phyloP scores from a whole-genome alignment of 2,329 filamentous ascomycete genomes.

The Nannizziopsis arthrosporioides region DNA sequence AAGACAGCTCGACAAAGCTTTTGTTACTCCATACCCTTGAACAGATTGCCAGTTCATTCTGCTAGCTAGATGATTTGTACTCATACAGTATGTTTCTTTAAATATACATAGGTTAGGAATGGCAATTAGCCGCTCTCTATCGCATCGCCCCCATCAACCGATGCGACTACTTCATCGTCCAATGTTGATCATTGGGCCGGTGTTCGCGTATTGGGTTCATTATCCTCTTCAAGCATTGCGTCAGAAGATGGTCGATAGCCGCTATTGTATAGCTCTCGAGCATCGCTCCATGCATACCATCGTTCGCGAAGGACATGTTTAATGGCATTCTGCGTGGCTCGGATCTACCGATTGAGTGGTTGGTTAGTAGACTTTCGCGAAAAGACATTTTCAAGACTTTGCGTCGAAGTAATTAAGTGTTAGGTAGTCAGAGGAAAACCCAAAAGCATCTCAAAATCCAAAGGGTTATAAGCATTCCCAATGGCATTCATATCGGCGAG shows the following conservation, averaged over 20 bases:
- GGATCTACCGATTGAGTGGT: constrained; percentile 45
- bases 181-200: too few relatives aligned
- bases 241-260: constrained; percentile 29
- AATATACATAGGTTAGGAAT: neutral
- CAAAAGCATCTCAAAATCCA: constrained; percentile 8
- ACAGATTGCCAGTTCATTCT: neutral
- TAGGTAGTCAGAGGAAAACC: constrained; percentile 6
- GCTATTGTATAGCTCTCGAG: constrained; percentile 26
- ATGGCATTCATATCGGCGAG: constrained; percentile 24
- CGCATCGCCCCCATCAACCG: too few relatives aligned
- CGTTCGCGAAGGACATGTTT: constrained; percentile 77
- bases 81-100: neutral
- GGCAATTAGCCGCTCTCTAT: too few relatives aligned
- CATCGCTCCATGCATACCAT: constrained; percentile 63
- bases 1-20: neutral
- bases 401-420: neutral
- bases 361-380: constrained; percentile 3
- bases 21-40: too few relatives aligned
- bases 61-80: neutral
- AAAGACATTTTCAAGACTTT: too few relatives aligned
- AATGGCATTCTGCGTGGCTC: constrained; percentile 66
- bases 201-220: neutral
- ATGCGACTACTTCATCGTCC: too few relatives aligned
- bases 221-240: constrained; percentile 10
- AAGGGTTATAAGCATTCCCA: constrained; percentile 20